Base-by-base conservation (phyloP, 2,329 filamentous ascomycete species). In the Elsinoe arachidis region DNA sequence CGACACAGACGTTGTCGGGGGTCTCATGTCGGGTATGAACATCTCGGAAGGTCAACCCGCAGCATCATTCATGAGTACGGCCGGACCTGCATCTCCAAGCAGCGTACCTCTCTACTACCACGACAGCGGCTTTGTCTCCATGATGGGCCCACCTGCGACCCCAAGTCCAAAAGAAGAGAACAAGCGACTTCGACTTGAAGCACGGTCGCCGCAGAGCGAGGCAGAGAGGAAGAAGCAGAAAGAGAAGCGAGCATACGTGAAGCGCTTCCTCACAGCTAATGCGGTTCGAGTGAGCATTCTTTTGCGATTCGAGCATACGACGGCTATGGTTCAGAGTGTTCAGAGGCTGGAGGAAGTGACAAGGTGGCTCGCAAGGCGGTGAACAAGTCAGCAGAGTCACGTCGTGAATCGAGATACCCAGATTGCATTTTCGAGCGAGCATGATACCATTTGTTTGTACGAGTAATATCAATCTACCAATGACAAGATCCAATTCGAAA, bases 221-320 rank as follows among this genome's bases (percentile, higher is more conserved):
- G 34, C 23, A 17, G 49, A 39, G 19, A 10, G 11, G n/a, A 37
- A 12, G 34, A 53, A 7, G 34, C 49, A 53, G 34, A 38, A n/a
- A 15, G 49, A 53, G 34, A 53, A 38, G 49, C n/a, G 49, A 17
- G 49, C 33, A n/a, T 53, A 53, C 17, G 35, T 53, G 5, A 53
- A 53, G 49, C 30, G 49, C 39, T 70, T 62, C 61, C 54, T 70
- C 21, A 64, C 65, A 12, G 68, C 68, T 5, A 60, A 69, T 19
- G 63, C 63, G 3, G 63, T 70, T 6, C 59, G 68, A 14, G 66
- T 65, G 53, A 64, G 61, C 14, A 66, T 68, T 23, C 26, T 68
- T 34, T 56, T 69, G 39, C 63, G 65, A 15, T 69, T 70, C 55
- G 64, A 68, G 57, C 64, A 67, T 46, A 64, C 65, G 4, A 55